phyloP scores from a whole-genome alignment of 1,139 yeast species.

The Pichia sp. region DNA sequence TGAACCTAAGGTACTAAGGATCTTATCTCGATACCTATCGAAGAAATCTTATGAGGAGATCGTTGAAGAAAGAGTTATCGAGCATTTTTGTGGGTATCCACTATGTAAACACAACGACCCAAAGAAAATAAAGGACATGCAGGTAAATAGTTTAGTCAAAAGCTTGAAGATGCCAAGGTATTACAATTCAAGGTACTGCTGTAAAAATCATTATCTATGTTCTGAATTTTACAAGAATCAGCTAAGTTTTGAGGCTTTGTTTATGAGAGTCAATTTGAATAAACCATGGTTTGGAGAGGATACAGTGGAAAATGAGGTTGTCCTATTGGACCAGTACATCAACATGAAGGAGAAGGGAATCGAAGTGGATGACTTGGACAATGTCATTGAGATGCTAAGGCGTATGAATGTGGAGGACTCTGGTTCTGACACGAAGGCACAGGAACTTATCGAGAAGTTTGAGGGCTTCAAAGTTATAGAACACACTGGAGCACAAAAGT shows the following conservation, averaged over 20 bases:
- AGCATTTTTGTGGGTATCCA: constrained; percentile 83
- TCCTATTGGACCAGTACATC: constrained; percentile 73
- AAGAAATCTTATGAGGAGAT: constrained; percentile 67
- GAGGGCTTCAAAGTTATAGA: constrained; percentile 22
- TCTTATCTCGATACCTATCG: constrained; percentile 66
- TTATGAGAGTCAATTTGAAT: constrained; percentile 56
- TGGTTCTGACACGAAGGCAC: constrained; percentile 27
- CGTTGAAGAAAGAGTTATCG: constrained; percentile 74
- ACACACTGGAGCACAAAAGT: constrained; percentile 21
- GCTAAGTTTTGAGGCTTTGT: constrained; percentile 66
- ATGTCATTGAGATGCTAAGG: constrained; percentile 50
- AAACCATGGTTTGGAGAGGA: constrained; percentile 43
- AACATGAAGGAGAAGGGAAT: constrained; percentile 39
- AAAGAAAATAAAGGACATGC: constrained; percentile 30
- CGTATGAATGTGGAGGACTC: constrained; percentile 43
- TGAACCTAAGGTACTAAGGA: constrained; percentile 55
- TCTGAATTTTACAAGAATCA: constrained; percentile 75
- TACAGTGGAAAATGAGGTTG: constrained; percentile 55
- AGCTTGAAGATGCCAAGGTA: constrained; percentile 59
- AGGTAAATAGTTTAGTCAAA: constrained; percentile 24
- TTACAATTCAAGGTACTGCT: constrained; percentile 69
- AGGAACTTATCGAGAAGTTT: constrained; percentile 38
- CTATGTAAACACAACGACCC: constrained; percentile 53
- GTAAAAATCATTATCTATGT: constrained; percentile 77
- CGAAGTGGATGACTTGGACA: constrained; percentile 47